These are phyloP conservation scores for Hibiscus mutabilis DNA, from an alignment of 345 rosid genomes.

Conservation along the genomic window DNA sequence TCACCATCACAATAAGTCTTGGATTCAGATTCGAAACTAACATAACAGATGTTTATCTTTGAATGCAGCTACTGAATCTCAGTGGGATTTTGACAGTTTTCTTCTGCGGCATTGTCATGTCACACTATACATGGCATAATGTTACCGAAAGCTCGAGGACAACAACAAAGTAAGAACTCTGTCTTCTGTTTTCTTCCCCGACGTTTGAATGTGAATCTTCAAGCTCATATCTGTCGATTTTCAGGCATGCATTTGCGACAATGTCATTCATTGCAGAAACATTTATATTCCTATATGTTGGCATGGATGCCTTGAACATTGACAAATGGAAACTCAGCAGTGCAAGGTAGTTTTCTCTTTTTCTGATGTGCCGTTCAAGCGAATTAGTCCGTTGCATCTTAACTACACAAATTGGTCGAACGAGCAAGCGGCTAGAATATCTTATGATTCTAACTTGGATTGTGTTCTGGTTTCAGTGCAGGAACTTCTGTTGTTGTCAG, in stretches of 20 bases:
- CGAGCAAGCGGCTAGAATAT: background rate
- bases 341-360: slow-evolving; percentile 32
- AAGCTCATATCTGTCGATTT: slow-evolving; percentile 15
- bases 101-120: slow-evolving; percentile 65
- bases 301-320: slow-evolving; percentile 63
- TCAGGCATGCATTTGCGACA: slow-evolving; percentile 72
- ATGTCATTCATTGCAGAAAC: slow-evolving; percentile 69
- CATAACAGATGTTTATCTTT: no score
- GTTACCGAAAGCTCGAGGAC: slow-evolving; percentile 59
- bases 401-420: background rate
- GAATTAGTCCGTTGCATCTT: background rate
- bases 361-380: background rate
- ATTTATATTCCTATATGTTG: slow-evolving; percentile 59
- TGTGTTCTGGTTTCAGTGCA: slow-evolving; percentile 27
- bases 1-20: no score
- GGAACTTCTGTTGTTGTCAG: slow-evolving; percentile 47
- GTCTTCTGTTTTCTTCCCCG: background rate
- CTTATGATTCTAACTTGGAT: slow-evolving; percentile 12
- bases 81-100: slow-evolving; percentile 68
- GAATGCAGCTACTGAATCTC: slow-evolving; percentile 48
- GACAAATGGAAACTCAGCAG: slow-evolving; percentile 51
- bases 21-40: no score
- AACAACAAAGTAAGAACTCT: slow-evolving; percentile 52
- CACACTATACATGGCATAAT: slow-evolving; percentile 75
- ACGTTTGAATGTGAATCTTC: background rate